A percentile compares a stretch with the other conserved stretches of the same genome.
Evolutionary conservation across 2,329 filamentous ascomycete genomes (phyloP).

Genomic region (Cordyceps farinosa): DNA sequence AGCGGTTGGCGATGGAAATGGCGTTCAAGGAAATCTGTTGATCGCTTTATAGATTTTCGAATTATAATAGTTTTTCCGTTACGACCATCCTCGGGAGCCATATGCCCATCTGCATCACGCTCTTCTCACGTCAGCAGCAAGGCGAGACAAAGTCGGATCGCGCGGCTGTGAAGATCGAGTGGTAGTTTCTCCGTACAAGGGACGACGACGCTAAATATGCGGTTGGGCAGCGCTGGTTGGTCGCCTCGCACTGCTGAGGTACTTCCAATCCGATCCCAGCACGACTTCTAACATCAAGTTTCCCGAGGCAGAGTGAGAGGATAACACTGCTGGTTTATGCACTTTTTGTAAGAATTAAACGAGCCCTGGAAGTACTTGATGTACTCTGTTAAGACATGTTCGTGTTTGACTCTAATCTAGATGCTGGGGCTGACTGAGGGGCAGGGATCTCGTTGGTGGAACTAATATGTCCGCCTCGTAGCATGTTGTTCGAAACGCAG

Average conservation of each 20-base stretch:
- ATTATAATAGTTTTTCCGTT: neutral
- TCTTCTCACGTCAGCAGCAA: slow-evolving; percentile 5
- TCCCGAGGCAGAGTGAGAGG: neutral
- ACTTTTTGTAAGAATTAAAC: neutral
- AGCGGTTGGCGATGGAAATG: neutral
- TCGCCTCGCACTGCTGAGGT: neutral
- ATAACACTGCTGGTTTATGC: neutral
- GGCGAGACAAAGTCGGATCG: neutral
- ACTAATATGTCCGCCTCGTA: neutral
- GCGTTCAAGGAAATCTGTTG: neutral
- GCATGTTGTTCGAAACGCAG: too few species aligned
- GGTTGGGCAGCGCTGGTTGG: neutral
- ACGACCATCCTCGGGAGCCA: too few species aligned
- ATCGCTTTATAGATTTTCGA: neutral
- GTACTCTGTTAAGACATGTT: neutral
- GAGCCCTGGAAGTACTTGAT: neutral
- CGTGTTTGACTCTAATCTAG: neutral
- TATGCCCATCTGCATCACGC: neutral
- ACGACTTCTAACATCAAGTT: neutral
- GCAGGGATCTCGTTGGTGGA: neutral
- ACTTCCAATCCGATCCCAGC: neutral
- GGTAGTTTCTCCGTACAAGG: too few species aligned
- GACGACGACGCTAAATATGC: neutral
- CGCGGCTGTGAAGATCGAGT: neutral
- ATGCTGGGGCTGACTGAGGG: neutral